Percentiles rank a stretch among this genome's conserved stretches.
Evolutionary conservation across 495 filamentous ascomycete genomes (phyloP).

Genomic region (Neurospora sp.): DNA sequence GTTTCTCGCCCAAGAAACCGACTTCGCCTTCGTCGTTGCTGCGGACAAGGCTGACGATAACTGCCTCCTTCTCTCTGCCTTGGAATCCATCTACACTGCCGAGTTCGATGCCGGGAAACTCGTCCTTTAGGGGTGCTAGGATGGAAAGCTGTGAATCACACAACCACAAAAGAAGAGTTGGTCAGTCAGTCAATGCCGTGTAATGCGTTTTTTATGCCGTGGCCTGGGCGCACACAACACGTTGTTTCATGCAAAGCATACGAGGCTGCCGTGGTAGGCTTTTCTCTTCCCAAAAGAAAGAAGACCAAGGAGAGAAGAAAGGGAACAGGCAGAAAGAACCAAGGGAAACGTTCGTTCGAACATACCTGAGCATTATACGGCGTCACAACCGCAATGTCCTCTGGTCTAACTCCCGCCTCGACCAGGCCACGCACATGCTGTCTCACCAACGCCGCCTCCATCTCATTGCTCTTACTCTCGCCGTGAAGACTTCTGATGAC

Average conservation of each 20-base stretch:
- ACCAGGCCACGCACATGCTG: slow-evolving; percentile 65
- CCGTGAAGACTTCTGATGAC: slow-evolving; percentile 42
- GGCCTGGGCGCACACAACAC: not conserved
- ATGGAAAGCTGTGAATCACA: slow-evolving; percentile 49
- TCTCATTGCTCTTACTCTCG: slow-evolving; percentile 89
- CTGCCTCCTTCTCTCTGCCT: slow-evolving; percentile 91
- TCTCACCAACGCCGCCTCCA: slow-evolving; percentile 74
- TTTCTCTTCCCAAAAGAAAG: not conserved
- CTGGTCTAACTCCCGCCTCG: slow-evolving; percentile 63
- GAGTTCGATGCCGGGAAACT: slow-evolving; percentile 75
- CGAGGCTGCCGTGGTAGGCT: not conserved
- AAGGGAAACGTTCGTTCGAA: not conserved
- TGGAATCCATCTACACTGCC: slow-evolving; percentile 97
- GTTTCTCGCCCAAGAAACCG: slow-evolving; percentile 88
- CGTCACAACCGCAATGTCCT: slow-evolving; percentile 88
- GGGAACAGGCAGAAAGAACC: not conserved
- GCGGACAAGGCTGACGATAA: slow-evolving; percentile 81
- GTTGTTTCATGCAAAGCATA: slow-evolving; percentile 10
- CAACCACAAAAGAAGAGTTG: not conserved
- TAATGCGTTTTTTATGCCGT: slow-evolving; percentile 2
- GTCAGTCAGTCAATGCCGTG: slow-evolving; percentile 1
- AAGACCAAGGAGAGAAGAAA: not conserved
- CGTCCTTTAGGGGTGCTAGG: slow-evolving; percentile 67
- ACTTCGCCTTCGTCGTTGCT: slow-evolving; percentile 82
- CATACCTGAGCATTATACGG: slow-evolving; percentile 89